A percentile compares a stretch with the other conserved stretches of the same genome.
Conservation (phyloP, 2,329 filamentous ascomycete species). For the Stagonosporopsis vannaccii region DNA sequence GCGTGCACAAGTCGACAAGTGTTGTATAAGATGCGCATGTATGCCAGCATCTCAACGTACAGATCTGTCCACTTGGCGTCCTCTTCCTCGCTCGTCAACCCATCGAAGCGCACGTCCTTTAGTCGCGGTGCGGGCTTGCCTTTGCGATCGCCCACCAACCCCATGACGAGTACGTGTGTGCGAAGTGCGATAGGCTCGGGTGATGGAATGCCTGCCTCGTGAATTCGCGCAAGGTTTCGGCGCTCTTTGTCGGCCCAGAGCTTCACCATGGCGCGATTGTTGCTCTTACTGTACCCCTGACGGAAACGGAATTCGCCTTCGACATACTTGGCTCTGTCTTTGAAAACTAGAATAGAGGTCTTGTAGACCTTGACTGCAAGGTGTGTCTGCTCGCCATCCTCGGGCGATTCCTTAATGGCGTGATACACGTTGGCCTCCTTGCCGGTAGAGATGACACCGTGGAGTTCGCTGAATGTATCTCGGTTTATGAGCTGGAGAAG, state of each 20-base stretch:
- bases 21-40: conserved; percentile 95
- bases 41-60: conserved; percentile 82
- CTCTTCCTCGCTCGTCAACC: conserved; percentile 62
- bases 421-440: conserved; percentile 99
- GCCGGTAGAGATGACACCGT: conserved; percentile 93
- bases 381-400: conserved; percentile 63
- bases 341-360: conserved; percentile 96
- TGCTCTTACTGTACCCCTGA: conserved; percentile 89
- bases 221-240: conserved; percentile 85
- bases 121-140: conserved; percentile 89
- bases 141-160: conserved; percentile 85
- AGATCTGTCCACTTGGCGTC: conserved; percentile 77
- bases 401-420: conserved; percentile 70
- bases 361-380: conserved; percentile 99
- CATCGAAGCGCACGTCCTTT: conserved; percentile 79
- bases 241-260: conserved; percentile 99
- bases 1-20: conserved; percentile 91
- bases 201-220: conserved; percentile 84
- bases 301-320: conserved; percentile 93
- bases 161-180: conserved; percentile 95
- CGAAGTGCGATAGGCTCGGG: conserved; percentile 89
- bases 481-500: conserved; percentile 95
- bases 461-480: conserved; percentile 85
- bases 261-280: conserved; percentile 96
- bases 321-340: conserved; percentile 95